Evolutionary conservation across 2,329 filamentous ascomycete genomes (phyloP).

Genomic region (Diplodia seriata): DNA sequence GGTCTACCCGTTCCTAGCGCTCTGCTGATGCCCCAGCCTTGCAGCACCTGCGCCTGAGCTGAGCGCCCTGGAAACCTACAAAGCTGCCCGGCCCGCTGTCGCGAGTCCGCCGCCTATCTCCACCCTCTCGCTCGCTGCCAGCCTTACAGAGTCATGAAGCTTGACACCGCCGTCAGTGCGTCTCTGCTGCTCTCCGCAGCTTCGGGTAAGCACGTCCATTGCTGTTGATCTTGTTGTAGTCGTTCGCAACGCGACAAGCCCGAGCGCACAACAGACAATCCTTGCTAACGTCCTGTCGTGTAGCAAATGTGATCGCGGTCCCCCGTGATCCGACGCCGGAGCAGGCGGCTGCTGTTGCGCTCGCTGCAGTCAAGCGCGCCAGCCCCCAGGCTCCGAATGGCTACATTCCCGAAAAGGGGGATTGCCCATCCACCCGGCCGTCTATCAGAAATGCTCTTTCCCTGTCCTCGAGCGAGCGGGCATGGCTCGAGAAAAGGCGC

Average conservation of each 20-base stretch:
- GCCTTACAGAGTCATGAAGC: conserved; percentile 24
- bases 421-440: conserved; percentile 74
- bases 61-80: conserved; percentile 10
- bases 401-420: conserved; percentile 73
- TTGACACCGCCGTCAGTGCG: conserved; percentile 21
- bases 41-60: conserved; percentile 13
- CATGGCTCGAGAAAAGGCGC: conserved; percentile 76
- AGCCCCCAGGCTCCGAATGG: conserved; percentile 66
- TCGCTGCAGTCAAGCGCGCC: conserved; percentile 47
- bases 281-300: background rate
- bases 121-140: background rate
- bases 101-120: background rate
- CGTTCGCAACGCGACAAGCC: background rate
- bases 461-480: conserved; percentile 72
- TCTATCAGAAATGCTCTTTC: conserved; percentile 67
- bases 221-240: background rate
- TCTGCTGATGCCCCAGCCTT: conserved; percentile 18
- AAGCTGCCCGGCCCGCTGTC: conserved; percentile 20
- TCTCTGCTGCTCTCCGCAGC: conserved; percentile 25
- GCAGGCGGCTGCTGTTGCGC: conserved; percentile 29
- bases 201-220: conserved; percentile 20
- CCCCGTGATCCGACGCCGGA: conserved; percentile 24
- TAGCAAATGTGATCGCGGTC: conserved; percentile 15
- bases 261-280: background rate
- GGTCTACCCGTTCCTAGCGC: conserved; percentile 20